These are phyloP conservation scores for Esteya vermicola DNA, from an alignment of 2,329 filamentous ascomycete genomes.

Conservation along the genomic window DNA sequence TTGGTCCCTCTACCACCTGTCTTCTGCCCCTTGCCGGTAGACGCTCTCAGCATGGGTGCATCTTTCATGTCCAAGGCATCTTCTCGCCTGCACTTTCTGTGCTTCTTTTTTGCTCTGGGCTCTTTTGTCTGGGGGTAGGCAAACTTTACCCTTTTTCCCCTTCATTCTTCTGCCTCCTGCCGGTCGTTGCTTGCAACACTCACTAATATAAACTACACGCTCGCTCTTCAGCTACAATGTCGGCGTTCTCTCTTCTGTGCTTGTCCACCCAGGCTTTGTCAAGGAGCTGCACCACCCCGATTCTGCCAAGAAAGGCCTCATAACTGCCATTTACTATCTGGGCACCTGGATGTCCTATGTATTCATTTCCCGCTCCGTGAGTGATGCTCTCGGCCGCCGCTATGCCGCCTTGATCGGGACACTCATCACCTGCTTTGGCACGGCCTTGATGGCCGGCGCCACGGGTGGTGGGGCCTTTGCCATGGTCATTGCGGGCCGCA, in stretches of 20 bases:
- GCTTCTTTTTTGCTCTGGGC: constrained; percentile 38
- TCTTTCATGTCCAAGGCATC: constrained; percentile 20
- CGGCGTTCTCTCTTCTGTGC: constrained; percentile 40
- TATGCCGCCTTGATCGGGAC: constrained; percentile 34
- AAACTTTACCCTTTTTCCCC: not conserved
- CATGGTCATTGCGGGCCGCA: constrained; percentile 35
- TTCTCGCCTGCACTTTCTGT: constrained; percentile 29
- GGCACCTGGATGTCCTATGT: constrained; percentile 42
- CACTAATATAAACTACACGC: not conserved
- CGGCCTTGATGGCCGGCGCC: constrained; percentile 30
- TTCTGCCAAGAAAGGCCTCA: constrained; percentile 31
- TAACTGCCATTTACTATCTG: constrained; percentile 43
- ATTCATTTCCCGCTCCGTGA: constrained; percentile 35
- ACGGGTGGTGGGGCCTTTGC: constrained; percentile 23
- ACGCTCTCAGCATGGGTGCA: not conserved
- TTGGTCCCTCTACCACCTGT: not conserved
- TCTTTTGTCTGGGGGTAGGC: constrained; percentile 41
- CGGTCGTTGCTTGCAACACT: not conserved
- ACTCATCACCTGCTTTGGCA: constrained; percentile 30
- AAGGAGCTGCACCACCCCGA: constrained; percentile 27
- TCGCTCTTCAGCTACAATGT: constrained; percentile 36
- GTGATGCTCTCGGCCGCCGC: constrained; percentile 36
- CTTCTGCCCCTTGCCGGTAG: not conserved
- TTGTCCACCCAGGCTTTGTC: constrained; percentile 40
- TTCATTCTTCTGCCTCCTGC: not conserved